phyloP scores from a whole-genome alignment of 139 green algal genomes.

The Gonium pectorale region DNA sequence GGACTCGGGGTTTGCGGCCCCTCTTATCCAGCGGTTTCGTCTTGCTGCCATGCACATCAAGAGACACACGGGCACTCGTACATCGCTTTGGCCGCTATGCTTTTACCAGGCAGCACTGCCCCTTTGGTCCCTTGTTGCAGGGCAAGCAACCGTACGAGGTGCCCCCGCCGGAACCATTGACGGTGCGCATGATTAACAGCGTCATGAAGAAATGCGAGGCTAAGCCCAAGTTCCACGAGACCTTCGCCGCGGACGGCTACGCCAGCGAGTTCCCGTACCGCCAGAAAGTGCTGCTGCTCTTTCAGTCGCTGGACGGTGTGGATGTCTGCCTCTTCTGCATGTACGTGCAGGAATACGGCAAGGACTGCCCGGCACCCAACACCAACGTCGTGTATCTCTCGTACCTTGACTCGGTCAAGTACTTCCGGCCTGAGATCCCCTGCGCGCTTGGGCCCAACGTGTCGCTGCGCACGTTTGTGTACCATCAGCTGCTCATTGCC shows the following conservation, averaged over 20 bases:
- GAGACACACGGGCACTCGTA: no score
- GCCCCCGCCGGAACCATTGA: slow-evolving; percentile 70
- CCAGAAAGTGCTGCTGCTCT: slow-evolving; percentile 96
- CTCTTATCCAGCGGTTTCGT: no score
- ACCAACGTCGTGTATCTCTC: slow-evolving; percentile 91
- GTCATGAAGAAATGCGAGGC: slow-evolving; percentile 92
- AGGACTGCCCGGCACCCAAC: slow-evolving; percentile 90
- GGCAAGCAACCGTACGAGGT: slow-evolving; percentile 71
- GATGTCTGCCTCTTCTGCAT: slow-evolving; percentile 96
- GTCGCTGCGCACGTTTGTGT: slow-evolving; percentile 95
- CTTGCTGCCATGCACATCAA: no score
- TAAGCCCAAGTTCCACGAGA: slow-evolving; percentile 83
- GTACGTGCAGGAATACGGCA: slow-evolving; percentile 97
- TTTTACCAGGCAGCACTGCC: no score
- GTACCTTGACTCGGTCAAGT: slow-evolving; percentile 99
- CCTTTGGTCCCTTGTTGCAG: no score
- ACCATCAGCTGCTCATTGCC: slow-evolving; percentile 95
- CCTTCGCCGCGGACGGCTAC: slow-evolving; percentile 81
- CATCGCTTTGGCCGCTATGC: no score
- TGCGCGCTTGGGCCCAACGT: slow-evolving; percentile 45
- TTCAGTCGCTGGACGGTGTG: slow-evolving; percentile 93
- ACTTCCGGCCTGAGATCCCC: slow-evolving; percentile 92
- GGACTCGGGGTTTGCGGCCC: no score
- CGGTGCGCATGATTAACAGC: slow-evolving; percentile 96
- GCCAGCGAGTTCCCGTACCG: slow-evolving; percentile 87